Evolutionary conservation across 2,329 filamentous ascomycete genomes (phyloP).

Genomic region (Microdochium trichocladiopsis): DNA sequence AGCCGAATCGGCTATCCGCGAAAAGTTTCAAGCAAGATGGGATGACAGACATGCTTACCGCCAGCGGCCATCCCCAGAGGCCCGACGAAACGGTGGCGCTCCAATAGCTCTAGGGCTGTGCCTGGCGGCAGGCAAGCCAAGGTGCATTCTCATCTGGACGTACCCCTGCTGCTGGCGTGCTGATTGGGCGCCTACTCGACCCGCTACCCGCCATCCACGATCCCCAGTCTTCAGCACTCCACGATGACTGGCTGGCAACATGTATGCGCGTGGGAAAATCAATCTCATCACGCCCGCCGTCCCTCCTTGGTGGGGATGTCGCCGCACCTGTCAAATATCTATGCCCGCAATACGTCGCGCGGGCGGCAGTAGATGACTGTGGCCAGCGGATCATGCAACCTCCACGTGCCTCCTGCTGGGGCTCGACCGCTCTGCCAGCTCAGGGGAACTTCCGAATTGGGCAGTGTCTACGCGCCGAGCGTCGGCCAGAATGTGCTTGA

Average conservation of each 20-base stretch:
- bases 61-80: neutral
- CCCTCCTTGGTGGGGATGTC: neutral
- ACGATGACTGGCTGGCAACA: constrained; percentile 1
- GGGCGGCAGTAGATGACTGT: too few species aligned
- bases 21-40: too few species aligned
- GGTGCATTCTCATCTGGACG: neutral
- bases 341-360: too few species aligned
- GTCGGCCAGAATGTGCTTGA: neutral
- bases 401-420: too few species aligned
- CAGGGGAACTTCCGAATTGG: too few species aligned
- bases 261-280: too few species aligned
- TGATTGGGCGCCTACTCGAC: neutral
- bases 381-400: too few species aligned
- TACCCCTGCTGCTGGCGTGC: neutral
- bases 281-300: neutral
- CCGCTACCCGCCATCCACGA: neutral
- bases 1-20: too few species aligned
- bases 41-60: neutral
- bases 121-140: neutral
- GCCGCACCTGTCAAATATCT: neutral
- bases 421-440: too few species aligned
- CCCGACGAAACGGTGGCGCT: neutral
- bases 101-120: neutral
- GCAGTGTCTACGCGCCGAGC: neutral
- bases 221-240: neutral